Percentiles rank a stretch among this genome's conserved stretches.
Evolutionary conservation across 495 filamentous ascomycete species (phyloP).

Genomic region (Penicillium psychrofluorescens): DNA sequence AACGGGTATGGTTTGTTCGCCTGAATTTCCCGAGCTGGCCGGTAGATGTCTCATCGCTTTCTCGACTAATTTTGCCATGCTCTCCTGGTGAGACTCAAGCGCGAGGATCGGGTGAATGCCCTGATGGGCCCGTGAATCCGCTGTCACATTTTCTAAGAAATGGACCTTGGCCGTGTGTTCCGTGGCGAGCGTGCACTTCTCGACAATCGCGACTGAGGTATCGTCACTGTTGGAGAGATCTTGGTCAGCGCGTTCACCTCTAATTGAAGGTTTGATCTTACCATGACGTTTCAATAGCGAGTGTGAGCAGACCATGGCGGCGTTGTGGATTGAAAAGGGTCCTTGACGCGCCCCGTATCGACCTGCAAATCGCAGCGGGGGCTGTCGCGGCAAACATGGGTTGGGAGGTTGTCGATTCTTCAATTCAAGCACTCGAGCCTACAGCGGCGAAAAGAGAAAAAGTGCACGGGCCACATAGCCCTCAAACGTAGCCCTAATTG

Average conservation of each 20-base stretch:
- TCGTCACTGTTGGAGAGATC: slow-evolving; percentile 59
- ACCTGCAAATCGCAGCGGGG: slow-evolving; percentile 16
- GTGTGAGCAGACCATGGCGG: slow-evolving; percentile 52
- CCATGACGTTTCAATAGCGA: slow-evolving; percentile 95
- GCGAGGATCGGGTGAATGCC: slow-evolving; percentile 76
- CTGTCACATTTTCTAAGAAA: slow-evolving; percentile 78
- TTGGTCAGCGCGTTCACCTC: slow-evolving; percentile 4
- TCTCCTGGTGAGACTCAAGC: slow-evolving; percentile 62
- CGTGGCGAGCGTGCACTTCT: slow-evolving; percentile 35
- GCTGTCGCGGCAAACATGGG: slow-evolving; percentile 23
- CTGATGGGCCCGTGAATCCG: slow-evolving; percentile 58
- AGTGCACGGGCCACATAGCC: no score
- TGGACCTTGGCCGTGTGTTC: slow-evolving; percentile 46
- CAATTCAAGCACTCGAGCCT: no score
- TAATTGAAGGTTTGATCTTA: slow-evolving; percentile 14
- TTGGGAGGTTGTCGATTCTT: no score
- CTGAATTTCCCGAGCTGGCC: background rate
- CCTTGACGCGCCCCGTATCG: slow-evolving; percentile 3
- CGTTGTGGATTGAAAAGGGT: background rate
- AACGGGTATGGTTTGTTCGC: slow-evolving; percentile 4
- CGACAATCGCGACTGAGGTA: slow-evolving; percentile 81
- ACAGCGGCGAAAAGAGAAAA: no score
- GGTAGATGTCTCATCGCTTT: slow-evolving; percentile 55
- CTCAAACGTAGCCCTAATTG: no score
- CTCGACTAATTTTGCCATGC: slow-evolving; percentile 57